Evolutionary conservation across 2,329 filamentous ascomycete species (phyloP).

Genomic region (Diaporthe sp.): DNA sequence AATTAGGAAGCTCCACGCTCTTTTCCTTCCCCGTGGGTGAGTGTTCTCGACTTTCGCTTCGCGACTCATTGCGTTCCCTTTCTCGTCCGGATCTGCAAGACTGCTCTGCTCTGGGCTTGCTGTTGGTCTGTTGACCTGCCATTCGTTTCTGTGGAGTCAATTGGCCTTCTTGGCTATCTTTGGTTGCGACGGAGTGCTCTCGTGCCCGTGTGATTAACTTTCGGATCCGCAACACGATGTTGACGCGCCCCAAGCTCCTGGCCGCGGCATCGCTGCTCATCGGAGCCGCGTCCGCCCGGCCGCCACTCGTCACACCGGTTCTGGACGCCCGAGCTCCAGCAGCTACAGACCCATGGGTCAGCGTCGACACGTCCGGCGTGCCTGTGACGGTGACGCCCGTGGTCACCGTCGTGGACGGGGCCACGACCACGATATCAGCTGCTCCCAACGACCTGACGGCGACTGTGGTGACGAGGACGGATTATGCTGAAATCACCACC

Average conservation of each 20-base stretch:
- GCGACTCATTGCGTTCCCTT: background rate
- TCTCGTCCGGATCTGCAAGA: background rate
- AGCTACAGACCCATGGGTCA: constrained; percentile 64
- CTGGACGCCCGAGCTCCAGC: constrained; percentile 32
- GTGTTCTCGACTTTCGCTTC: constrained; percentile 19
- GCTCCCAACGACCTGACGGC: constrained; percentile 58
- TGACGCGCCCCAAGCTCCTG: constrained; percentile 33
- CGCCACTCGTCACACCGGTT: constrained; percentile 27
- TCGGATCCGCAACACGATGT: constrained; percentile 11
- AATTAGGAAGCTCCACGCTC: constrained; percentile 22
- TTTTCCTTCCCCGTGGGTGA: background rate
- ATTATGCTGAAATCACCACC: constrained; percentile 49
- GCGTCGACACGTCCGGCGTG: constrained; percentile 61
- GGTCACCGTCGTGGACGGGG: constrained; percentile 58
- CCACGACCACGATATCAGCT: constrained; percentile 56
- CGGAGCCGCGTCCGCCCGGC: constrained; percentile 28
- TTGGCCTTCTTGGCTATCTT: background rate
- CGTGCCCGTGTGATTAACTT: background rate
- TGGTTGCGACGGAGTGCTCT: background rate
- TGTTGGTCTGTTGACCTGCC: constrained; percentile 6
- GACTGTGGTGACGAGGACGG: constrained; percentile 53
- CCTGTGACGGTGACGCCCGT: constrained; percentile 66
- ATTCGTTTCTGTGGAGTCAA: constrained; percentile 17
- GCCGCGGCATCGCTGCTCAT: constrained; percentile 32
- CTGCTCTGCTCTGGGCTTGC: background rate